Base-by-base conservation (phyloP, 2,329 filamentous ascomycete genomes). In the Claviceps digitariae region DNA sequence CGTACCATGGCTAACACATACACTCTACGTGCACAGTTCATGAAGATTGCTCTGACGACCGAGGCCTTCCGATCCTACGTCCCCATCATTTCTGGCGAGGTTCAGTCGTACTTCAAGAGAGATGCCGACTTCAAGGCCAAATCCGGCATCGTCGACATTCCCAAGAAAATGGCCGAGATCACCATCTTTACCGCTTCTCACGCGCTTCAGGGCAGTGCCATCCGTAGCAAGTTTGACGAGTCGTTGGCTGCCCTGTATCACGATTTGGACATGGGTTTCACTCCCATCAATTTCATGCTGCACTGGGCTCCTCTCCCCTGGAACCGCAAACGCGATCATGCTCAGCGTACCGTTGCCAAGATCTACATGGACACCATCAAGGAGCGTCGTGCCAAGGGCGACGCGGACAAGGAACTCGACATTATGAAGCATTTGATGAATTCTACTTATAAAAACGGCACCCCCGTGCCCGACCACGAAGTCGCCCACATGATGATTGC, bases 401-500 rank as follows among this genome's bases (percentile, higher is more conserved):
- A 75, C 59, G 71, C 72, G 36, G 73, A 82, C 53, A 70, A 77
- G 56, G 67, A 70, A 54, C 74, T 78, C 50, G 89, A 95, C 69
- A 94, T 95, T 77, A 90, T 95, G 69, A 90, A 86, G 81, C 89
- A 93, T 64, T 73, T 95, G 58, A 93, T 94, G 88, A 82, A 81
- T 61, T 88, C 83, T 61, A 77, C 74, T 25, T 95, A 95, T 78
- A 95, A 94, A 74, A 81, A 91, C 61, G 89, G 88, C 60, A 82
- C 74, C 41, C 75, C 75, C 6, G 77, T 94, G n/a, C 85, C 89
- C 17, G 89, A 95, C 64, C 77, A 85, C 62, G 88, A 95, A 68
- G 79, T 94, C 55, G 88, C 89, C 23, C 86, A 93, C 71, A 91
- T 95, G 80, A 91, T 95, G 87, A 95, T 95, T 68, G 88, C 88